Percentiles rank a stretch among this genome's conserved stretches.
phyloP scores from a whole-genome alignment of 805 yeast genomes.

The Wickerhamomyces strasburgensis region DNA sequence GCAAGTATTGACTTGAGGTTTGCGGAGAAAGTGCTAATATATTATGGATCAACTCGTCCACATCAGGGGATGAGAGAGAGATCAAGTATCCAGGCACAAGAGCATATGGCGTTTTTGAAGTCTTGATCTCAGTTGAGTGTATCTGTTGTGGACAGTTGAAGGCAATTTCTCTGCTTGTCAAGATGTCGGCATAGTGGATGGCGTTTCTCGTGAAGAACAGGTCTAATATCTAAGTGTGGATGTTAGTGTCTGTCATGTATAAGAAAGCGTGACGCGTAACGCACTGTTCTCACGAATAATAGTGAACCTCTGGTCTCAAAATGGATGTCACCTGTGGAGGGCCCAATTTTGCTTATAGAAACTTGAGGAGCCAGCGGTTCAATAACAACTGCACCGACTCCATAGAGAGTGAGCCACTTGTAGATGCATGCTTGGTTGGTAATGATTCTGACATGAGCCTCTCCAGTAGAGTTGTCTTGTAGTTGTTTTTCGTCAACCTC shows the following conservation, averaged over 20 bases:
- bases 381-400: constrained; percentile 1
- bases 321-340: constrained; percentile 8
- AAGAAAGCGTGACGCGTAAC: background rate
- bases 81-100: constrained; percentile 6
- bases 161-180: constrained; percentile 6
- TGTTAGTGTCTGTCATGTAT: background rate
- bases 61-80: background rate
- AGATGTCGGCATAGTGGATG: background rate
- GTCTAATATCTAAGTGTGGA: background rate
- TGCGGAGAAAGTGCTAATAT: background rate
- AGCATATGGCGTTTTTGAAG: constrained; percentile 4
- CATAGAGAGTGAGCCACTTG: constrained; percentile 7
- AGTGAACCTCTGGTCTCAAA: constrained; percentile 1
- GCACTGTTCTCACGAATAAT: constrained; percentile 1
- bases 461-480: no score
- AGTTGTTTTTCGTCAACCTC: background rate
- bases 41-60: background rate
- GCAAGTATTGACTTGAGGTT: background rate
- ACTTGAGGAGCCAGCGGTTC: constrained; percentile 1
- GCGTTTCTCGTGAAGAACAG: constrained; percentile 1
- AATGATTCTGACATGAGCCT: constrained; percentile 1
- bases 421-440: constrained; percentile 2
- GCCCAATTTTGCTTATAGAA: constrained; percentile 3
- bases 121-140: background rate
- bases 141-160: background rate